phyloP scores from a whole-genome alignment of 352 stramenopile genomes.

The Globisporangium alternatum region DNA sequence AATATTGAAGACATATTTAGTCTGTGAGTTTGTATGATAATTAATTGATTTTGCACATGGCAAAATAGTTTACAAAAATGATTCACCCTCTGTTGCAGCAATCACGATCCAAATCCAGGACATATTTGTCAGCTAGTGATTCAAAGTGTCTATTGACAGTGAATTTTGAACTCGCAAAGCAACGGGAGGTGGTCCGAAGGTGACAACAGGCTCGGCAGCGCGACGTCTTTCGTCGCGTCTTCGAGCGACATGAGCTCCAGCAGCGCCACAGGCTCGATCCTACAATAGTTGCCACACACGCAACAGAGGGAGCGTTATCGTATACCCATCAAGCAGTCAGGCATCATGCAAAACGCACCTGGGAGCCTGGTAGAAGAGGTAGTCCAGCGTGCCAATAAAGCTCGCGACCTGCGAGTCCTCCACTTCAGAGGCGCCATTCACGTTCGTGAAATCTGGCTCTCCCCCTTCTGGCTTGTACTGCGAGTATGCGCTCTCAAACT shows the following conservation, averaged over 20 bases:
- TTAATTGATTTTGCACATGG: too few species aligned
- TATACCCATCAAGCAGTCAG: not conserved
- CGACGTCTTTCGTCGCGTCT: conserved; percentile 54
- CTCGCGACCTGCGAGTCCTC: conserved; percentile 37
- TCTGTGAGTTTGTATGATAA: too few species aligned
- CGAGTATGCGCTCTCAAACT: conserved; percentile 59
- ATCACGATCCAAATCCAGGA: too few species aligned
- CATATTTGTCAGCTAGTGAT: too few species aligned
- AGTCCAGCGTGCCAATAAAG: conserved; percentile 80
- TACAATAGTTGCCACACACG: conserved; percentile 7
- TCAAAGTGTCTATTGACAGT: not conserved
- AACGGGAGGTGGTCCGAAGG: conserved; percentile 78
- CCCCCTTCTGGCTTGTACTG: conserved; percentile 25
- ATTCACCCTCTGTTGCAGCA: too few species aligned
- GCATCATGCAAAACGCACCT: conserved; percentile 24
- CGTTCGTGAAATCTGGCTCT: conserved; percentile 72
- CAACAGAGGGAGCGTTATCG: not conserved
- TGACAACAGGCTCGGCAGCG: conserved; percentile 62
- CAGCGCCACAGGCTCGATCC: conserved; percentile 43
- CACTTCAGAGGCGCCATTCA: conserved; percentile 46
- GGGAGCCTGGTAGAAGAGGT: conserved; percentile 70
- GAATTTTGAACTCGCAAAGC: conserved; percentile 52
- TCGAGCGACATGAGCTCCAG: conserved; percentile 69
- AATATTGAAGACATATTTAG: not conserved
- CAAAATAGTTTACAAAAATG: too few species aligned